Percentiles rank a stretch among this genome's conserved stretches.
phyloP scores from a whole-genome alignment of 108 stramenopile genomes.

The Pseudonitzschia delicatissima region DNA sequence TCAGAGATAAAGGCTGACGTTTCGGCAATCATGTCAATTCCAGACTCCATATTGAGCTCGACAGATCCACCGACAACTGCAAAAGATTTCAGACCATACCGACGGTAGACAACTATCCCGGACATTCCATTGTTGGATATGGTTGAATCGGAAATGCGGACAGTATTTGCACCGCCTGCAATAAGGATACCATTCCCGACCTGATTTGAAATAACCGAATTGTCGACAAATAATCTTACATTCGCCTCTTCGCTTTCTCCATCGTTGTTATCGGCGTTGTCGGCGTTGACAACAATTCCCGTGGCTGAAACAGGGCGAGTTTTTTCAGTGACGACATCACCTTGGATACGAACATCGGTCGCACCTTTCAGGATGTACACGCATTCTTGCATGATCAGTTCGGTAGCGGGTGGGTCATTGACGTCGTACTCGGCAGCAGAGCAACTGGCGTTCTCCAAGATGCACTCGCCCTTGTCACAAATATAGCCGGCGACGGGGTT shows the following conservation, averaged over 20 bases:
- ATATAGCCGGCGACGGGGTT: background rate
- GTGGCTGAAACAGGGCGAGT: background rate
- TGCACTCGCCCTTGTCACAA: constrained; percentile 3
- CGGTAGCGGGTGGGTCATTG: background rate
- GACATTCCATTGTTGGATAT: background rate
- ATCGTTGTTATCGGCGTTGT: background rate
- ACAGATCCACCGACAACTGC: constrained; percentile 1
- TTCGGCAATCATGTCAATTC: background rate
- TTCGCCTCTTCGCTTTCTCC: background rate
- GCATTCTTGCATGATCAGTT: background rate
- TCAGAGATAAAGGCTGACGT: background rate
- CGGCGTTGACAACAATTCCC: constrained; percentile 7
- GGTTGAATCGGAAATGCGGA: background rate
- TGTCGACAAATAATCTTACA: background rate
- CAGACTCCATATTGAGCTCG: background rate
- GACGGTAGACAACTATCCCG: background rate
- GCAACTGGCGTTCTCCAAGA: background rate
- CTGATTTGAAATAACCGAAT: background rate
- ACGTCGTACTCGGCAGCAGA: background rate
- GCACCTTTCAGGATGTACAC: background rate
- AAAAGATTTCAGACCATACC: background rate
- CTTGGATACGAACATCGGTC: background rate
- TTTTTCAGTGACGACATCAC: background rate
- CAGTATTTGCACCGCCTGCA: background rate
- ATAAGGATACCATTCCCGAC: background rate